phyloP scores from a whole-genome alignment of 1,139 yeast species.

The Hyphopichia khmerensis region DNA sequence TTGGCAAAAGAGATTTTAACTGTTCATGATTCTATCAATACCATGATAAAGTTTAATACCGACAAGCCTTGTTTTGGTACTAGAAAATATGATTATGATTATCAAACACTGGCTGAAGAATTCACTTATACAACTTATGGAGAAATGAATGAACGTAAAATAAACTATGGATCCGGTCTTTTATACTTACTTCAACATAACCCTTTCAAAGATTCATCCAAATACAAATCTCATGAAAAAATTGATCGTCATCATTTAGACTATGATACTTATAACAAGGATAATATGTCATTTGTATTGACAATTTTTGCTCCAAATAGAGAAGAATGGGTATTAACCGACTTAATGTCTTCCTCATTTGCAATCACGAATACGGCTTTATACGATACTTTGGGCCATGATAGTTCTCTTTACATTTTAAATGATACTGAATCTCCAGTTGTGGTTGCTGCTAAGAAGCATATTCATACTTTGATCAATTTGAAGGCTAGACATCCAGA shows the following conservation, averaged over 20 bases:
- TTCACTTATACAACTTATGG: conserved; percentile 20
- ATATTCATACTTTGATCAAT: conserved; percentile 23
- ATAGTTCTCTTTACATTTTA: conserved; percentile 34
- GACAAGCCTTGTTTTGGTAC: conserved; percentile 29
- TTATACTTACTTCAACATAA: conserved; percentile 26
- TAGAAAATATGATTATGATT: conserved; percentile 30
- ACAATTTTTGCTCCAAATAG: conserved; percentile 37
- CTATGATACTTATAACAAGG: conserved; percentile 19
- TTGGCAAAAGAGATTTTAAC: conserved; percentile 27
- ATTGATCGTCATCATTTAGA: conserved; percentile 24
- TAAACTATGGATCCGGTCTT: conserved; percentile 32
- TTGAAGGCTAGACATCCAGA: conserved; percentile 27
- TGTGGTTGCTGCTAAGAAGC: conserved; percentile 31
- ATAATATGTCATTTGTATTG: conserved; percentile 31
- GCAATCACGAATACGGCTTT: conserved; percentile 39
- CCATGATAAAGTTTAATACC: conserved; percentile 16
- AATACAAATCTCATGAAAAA: conserved; percentile 23
- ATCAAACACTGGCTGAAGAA: conserved; percentile 17
- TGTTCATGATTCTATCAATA: conserved; percentile 23
- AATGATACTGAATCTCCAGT: conserved; percentile 36
- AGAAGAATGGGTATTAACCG: conserved; percentile 39
- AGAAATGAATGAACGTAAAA: conserved; percentile 20
- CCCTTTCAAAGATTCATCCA: conserved; percentile 22
- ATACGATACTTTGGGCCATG: conserved; percentile 41
- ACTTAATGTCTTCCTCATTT: conserved; percentile 35